Percentiles rank a stretch among this genome's conserved stretches.
phyloP scores from a whole-genome alignment of 495 filamentous ascomycete genomes.

The Neurospora sp. region DNA sequence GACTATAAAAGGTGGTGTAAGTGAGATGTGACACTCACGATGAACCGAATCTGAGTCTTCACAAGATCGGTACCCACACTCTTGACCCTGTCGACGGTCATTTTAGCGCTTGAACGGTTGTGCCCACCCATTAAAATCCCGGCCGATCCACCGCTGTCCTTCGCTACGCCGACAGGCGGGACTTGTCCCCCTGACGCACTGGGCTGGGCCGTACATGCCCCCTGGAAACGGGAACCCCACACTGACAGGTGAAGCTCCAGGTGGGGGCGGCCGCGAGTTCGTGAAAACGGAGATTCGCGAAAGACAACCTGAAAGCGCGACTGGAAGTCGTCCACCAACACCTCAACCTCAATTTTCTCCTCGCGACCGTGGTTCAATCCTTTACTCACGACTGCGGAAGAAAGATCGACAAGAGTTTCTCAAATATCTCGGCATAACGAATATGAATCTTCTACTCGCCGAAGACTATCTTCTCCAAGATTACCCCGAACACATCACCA shows the following conservation, averaged over 20 bases:
- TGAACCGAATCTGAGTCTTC: not conserved
- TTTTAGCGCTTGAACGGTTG: not conserved
- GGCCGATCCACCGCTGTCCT: not conserved
- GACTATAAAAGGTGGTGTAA: not conserved
- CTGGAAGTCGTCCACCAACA: not conserved
- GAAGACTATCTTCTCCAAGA: conserved; percentile 73
- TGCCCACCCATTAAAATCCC: not conserved
- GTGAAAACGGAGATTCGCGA: not conserved
- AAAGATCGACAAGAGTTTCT: not conserved
- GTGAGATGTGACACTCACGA: not conserved
- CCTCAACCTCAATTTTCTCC: not conserved
- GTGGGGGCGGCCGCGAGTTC: not conserved
- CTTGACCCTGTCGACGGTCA: not conserved
- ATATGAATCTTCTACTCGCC: conserved; percentile 43
- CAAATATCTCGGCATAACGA: conserved; percentile 1
- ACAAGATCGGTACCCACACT: not conserved
- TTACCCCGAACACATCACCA: conserved; percentile 80
- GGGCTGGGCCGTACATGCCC: not conserved
- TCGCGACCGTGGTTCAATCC: not conserved
- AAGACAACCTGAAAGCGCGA: not conserved
- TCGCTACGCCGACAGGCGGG: not conserved
- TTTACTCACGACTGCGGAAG: conserved; percentile 6
- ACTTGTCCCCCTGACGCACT: not conserved
- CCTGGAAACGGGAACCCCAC: not conserved
- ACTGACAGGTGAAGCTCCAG: not conserved